These are phyloP conservation scores for Pseudocercospora musae DNA, from an alignment of 2,329 filamentous ascomycete genomes.

Conservation along the genomic window DNA sequence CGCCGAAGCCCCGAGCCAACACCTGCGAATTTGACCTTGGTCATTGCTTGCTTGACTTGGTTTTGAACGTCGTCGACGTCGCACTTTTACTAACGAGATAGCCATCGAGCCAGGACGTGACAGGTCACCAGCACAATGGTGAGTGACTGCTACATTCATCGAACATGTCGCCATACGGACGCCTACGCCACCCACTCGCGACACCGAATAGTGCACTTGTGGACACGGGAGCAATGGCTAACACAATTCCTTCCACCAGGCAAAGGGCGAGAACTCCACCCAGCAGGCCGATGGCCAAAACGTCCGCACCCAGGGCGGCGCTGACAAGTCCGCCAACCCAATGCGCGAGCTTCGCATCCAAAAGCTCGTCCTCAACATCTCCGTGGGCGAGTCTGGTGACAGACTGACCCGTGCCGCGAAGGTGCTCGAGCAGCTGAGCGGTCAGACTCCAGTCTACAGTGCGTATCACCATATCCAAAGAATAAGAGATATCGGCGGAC, in stretches of 20 bases:
- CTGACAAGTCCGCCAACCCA: slow-evolving; percentile 85
- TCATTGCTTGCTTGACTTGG: not conserved
- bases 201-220: not conserved
- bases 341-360: slow-evolving; percentile 99
- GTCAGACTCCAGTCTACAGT: slow-evolving; percentile 99
- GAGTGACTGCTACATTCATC: slow-evolving; percentile 29
- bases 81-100: slow-evolving; percentile 13
- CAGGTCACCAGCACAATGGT: slow-evolving; percentile 48
- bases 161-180: not conserved
- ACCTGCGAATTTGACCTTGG: not conserved
- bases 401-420: slow-evolving; percentile 99
- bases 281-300: slow-evolving; percentile 34
- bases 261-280: slow-evolving; percentile 29
- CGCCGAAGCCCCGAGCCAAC: not conserved
- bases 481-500: not conserved
- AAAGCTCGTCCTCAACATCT: slow-evolving; percentile 99
- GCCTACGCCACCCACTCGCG: not conserved
- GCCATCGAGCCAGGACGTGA: slow-evolving; percentile 27
- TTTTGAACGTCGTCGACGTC: not conserved
- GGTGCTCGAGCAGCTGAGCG: slow-evolving; percentile 98
- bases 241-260: slow-evolving; percentile 20
- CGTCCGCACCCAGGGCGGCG: slow-evolving; percentile 31
- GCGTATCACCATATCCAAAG: slow-evolving; percentile 40
- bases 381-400: slow-evolving; percentile 99
- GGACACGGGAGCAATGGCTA: slow-evolving; percentile 7